A percentile compares a stretch with the other conserved stretches of the same genome.
Conservation (phyloP, 176 grass and related monocot species). For the Avena insularis region DNA sequence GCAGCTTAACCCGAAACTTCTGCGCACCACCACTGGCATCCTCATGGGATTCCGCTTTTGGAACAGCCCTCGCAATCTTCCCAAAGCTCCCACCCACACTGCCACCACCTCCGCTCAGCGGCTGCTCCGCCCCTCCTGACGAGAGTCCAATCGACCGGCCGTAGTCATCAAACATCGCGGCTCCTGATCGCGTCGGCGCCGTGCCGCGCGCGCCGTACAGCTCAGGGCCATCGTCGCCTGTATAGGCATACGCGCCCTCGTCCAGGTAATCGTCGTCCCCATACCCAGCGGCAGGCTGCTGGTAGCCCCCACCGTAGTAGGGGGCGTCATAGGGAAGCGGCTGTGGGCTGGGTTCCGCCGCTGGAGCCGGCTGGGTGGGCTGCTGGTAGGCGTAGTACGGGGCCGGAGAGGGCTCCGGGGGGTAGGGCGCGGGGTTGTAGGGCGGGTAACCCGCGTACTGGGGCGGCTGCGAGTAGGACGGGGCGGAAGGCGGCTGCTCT, state of each 20-base stretch:
- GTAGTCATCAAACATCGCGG: constrained; percentile 91
- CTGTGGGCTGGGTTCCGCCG: constrained; percentile 38
- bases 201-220: constrained; percentile 81
- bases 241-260: constrained; percentile 81
- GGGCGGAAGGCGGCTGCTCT: constrained; percentile 46
- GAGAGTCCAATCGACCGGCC: constrained; percentile 80
- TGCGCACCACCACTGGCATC: constrained; percentile 79
- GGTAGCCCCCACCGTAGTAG: constrained; percentile 59
- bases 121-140: constrained; percentile 43
- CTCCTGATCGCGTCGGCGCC: constrained; percentile 66
- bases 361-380: constrained; percentile 39
- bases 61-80: constrained; percentile 84
- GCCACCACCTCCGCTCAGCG: background rate
- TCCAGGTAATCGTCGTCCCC: constrained; percentile 56
- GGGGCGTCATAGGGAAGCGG: constrained; percentile 60
- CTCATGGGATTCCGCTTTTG: constrained; percentile 73
- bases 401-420: constrained; percentile 42
- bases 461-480: constrained; percentile 40
- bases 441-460: constrained; percentile 49
- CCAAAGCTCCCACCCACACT: constrained; percentile 48
- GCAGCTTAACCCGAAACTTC: constrained; percentile 92
- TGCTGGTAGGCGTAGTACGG: constrained; percentile 63
- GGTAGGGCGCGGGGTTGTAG: constrained; percentile 63
- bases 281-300: constrained; percentile 41
- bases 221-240: constrained; percentile 50